A percentile compares a stretch with the other conserved stretches of the same genome.
Evolutionary conservation across 2,329 filamentous ascomycete species (phyloP).

Genomic region (Huntiella abstrusa): DNA sequence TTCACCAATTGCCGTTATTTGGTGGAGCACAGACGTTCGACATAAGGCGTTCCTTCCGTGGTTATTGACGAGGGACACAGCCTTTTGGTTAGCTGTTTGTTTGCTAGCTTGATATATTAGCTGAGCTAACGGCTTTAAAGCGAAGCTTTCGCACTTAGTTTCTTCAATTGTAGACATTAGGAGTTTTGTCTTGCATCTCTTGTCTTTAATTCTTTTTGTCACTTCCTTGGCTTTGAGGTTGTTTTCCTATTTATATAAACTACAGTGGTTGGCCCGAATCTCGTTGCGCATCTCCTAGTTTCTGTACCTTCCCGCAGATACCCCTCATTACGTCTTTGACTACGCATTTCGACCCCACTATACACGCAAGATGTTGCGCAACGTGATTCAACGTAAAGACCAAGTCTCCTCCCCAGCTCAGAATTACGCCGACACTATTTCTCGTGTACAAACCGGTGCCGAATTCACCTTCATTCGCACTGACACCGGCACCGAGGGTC

Average conservation of each 20-base stretch:
- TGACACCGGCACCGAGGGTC: slow-evolving; percentile 51
- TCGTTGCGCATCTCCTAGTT: neutral
- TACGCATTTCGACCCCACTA: neutral
- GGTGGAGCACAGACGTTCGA: too few relatives aligned
- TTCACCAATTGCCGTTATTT: too few relatives aligned
- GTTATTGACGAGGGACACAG: too few relatives aligned
- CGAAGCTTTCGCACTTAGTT: neutral
- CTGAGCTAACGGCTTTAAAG: neutral
- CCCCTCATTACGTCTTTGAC: too few relatives aligned
- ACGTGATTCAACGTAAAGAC: slow-evolving; percentile 36
- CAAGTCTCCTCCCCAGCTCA: slow-evolving; percentile 20
- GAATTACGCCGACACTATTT: slow-evolving; percentile 20
- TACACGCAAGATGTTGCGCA: slow-evolving; percentile 28
- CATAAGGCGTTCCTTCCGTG: too few relatives aligned
- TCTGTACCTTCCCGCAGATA: too few relatives aligned
- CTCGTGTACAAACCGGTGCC: slow-evolving; percentile 25
- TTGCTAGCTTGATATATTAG: neutral
- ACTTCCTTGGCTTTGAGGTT: neutral
- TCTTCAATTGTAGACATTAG: neutral
- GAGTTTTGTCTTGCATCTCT: neutral
- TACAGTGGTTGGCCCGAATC: neutral
- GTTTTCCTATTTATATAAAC: neutral
- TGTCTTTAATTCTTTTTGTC: neutral
- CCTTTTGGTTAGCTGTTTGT: too few relatives aligned
- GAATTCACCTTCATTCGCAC: slow-evolving; percentile 72